A percentile compares a stretch with the other conserved stretches of the same genome.
Conservation (phyloP, 331 rosid species). For the Pyracantha coccinea region DNA sequence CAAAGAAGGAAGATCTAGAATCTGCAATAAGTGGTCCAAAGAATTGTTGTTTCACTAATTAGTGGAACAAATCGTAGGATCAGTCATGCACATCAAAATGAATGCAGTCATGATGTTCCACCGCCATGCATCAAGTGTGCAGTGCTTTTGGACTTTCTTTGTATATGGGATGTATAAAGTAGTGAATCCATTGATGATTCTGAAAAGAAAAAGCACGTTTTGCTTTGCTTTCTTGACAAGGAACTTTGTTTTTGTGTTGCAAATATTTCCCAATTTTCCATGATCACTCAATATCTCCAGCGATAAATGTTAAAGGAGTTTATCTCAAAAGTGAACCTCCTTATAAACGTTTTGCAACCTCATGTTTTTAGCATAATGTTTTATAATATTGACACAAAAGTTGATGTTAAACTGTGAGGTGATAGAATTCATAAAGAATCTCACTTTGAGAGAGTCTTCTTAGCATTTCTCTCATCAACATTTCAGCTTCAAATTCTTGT, state of each 20-base stretch:
- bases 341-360: rapidly evolving
- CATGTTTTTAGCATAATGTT: too few relatives aligned
- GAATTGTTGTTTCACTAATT: neutral
- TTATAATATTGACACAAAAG: too few relatives aligned
- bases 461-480: too few relatives aligned
- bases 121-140: neutral
- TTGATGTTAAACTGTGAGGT: too few relatives aligned
- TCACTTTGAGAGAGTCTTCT: too few relatives aligned
- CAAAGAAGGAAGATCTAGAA: neutral
- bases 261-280: neutral
- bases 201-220: neutral
- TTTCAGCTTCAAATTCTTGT: too few relatives aligned
- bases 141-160: neutral
- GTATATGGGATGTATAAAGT: too few relatives aligned
- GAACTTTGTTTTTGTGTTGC: neutral
- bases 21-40: neutral
- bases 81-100: too few relatives aligned
- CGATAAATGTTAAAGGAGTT: too few relatives aligned
- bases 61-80: neutral
- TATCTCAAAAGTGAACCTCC: too few relatives aligned
- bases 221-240: neutral
- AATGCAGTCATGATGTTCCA: neutral
- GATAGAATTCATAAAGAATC: too few relatives aligned
- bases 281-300: too few relatives aligned
- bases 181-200: neutral